Evolutionary conservation across 495 filamentous ascomycete species (phyloP).

Genomic region (Viridothelium virens): DNA sequence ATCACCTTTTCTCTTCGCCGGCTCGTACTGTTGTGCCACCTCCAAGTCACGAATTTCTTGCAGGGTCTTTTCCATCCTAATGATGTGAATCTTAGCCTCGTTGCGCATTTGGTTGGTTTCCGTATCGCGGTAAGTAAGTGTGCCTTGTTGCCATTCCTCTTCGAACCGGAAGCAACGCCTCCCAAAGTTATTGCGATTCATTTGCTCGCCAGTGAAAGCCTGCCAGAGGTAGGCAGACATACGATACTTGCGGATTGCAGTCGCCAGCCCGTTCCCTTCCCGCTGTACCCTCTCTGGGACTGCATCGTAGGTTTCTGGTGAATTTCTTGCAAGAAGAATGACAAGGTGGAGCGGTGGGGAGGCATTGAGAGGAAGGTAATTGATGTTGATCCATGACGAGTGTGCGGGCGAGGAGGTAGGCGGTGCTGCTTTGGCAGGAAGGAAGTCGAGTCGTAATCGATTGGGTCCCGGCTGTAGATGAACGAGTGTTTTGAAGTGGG

Average conservation of each 20-base stretch:
- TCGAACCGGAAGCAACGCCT: conserved; percentile 81
- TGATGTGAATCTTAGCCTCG: conserved; percentile 78
- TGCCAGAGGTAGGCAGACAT: conserved; percentile 95
- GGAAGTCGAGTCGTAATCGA: conserved; percentile 73
- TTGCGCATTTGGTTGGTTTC: conserved; percentile 67
- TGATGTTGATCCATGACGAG: conserved; percentile 68
- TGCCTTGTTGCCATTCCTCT: conserved; percentile 83
- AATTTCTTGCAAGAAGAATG: conserved; percentile 78
- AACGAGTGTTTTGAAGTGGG: conserved; percentile 80
- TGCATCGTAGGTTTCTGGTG: conserved; percentile 76
- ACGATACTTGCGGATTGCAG: conserved; percentile 74
- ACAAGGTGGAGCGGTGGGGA: conserved; percentile 76
- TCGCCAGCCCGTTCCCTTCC: conserved; percentile 74
- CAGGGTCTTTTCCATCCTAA: conserved; percentile 74
- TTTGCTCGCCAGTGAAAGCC: conserved; percentile 89
- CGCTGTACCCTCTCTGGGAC: conserved; percentile 62
- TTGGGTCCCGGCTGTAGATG: conserved; percentile 86
- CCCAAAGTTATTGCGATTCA: conserved; percentile 78
- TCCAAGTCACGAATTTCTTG: conserved; percentile 72
- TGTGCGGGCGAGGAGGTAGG: conserved; percentile 69
- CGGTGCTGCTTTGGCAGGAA: conserved; percentile 46
- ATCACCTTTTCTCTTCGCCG: conserved; percentile 58
- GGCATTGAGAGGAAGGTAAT: conserved; percentile 71
- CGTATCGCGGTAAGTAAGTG: conserved; percentile 61
- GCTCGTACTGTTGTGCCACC: conserved; percentile 67